Percentiles rank a stretch among this genome's conserved stretches.
Conservation (phyloP, 495 filamentous ascomycete species). For the Podospora bellae-mahoneyi region DNA sequence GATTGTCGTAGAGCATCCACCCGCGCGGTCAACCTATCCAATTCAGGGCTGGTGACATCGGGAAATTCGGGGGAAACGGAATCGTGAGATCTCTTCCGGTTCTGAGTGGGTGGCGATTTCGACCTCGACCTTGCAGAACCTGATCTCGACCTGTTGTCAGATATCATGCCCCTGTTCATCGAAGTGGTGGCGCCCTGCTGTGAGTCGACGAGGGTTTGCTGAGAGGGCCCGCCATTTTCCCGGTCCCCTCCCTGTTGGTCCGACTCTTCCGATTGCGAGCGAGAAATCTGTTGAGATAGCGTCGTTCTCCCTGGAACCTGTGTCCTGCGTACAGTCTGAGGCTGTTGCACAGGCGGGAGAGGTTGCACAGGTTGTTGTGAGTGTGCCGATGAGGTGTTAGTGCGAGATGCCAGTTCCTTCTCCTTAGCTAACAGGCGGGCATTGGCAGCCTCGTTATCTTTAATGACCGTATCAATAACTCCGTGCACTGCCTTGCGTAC, state of each 20-base stretch:
- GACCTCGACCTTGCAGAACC: too few relatives aligned
- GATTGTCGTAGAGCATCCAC: too few relatives aligned
- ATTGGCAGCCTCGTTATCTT: neutral
- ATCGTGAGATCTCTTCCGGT: too few relatives aligned
- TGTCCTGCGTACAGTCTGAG: neutral
- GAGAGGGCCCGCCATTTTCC: neutral
- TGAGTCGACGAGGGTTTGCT: neutral
- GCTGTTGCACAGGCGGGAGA: too few relatives aligned
- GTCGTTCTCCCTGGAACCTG: neutral
- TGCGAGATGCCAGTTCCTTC: neutral
- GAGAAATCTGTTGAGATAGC: neutral
- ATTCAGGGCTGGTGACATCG: too few relatives aligned
- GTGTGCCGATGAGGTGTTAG: neutral
- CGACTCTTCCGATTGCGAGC: neutral
- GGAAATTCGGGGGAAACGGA: too few relatives aligned
- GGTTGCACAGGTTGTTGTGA: neutral
- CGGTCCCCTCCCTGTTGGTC: neutral
- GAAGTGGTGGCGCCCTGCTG: neutral
- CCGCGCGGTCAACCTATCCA: too few relatives aligned
- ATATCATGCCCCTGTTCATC: neutral
- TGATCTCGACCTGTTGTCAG: neutral
- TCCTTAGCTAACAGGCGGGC: neutral
- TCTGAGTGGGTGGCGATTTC: too few relatives aligned
- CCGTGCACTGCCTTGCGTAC: neutral
- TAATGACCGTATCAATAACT: neutral